phyloP scores from a whole-genome alignment of 805 yeast genomes.

The Teunomyces kruisii region DNA sequence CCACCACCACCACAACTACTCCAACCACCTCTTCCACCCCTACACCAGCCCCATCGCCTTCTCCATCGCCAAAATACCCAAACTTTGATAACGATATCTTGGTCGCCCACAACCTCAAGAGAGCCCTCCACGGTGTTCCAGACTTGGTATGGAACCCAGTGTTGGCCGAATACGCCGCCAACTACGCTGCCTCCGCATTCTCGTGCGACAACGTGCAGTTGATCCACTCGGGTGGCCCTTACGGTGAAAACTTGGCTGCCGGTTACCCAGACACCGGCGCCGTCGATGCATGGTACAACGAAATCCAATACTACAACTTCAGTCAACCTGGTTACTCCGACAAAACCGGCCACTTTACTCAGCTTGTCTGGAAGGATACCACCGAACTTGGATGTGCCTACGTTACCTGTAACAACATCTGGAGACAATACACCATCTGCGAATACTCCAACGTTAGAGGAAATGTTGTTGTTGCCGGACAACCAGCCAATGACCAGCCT shows the following conservation, averaged over 20 bases:
- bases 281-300: slow-evolving; percentile 75
- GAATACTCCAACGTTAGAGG: slow-evolving; percentile 59
- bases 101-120: slow-evolving; percentile 34
- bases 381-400: slow-evolving; percentile 66
- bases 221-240: slow-evolving; percentile 62
- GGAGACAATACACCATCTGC: slow-evolving; percentile 68
- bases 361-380: slow-evolving; percentile 66
- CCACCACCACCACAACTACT: slow-evolving; percentile 6
- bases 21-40: slow-evolving; percentile 10
- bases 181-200: slow-evolving; percentile 51
- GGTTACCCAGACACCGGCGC: slow-evolving; percentile 53
- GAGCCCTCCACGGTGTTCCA: slow-evolving; percentile 32
- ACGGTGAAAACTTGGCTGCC: slow-evolving; percentile 78
- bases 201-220: slow-evolving; percentile 60
- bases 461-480: slow-evolving; percentile 42
- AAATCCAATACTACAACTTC: slow-evolving; percentile 56
- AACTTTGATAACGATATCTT: slow-evolving; percentile 29
- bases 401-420: slow-evolving; percentile 45
- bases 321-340: slow-evolving; percentile 49
- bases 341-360: slow-evolving; percentile 77
- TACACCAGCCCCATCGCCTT: slow-evolving; percentile 11
- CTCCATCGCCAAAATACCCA: slow-evolving; percentile 7
- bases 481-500: slow-evolving; percentile 27
- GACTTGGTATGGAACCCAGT: slow-evolving; percentile 32
- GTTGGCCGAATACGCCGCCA: slow-evolving; percentile 33